Base-by-base conservation (phyloP, 1,284 basidiomycete species). In the Heterobasidion occidentale region DNA sequence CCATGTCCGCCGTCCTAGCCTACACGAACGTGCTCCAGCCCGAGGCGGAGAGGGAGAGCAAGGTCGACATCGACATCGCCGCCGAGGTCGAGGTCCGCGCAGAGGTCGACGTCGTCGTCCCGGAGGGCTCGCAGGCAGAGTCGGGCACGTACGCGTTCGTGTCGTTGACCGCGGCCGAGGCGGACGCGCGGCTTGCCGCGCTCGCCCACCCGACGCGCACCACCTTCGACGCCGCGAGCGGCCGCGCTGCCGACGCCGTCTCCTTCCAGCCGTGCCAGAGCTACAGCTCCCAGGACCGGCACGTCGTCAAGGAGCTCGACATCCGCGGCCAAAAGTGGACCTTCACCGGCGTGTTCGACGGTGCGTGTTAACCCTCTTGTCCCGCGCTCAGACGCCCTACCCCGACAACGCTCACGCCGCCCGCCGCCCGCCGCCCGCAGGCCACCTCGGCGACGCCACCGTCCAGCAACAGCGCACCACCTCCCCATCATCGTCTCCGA, bases 321-420 rank as follows among this genome's bases (percentile, higher is more conserved):
- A 69, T 88, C 51, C 71, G 74, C 54, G 83, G 81, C 7, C 74
- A 71, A 38, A 70, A 70, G 51, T 88, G 85, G 85, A 75, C 75
- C 9, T 76, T 88, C 60, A 81, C 81, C 0, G 83, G 81, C 45
- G 81, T 88, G 36, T 88, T 88, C 63, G 85, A 88, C 66, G 85
- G 85, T 86, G 59, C 49, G 59, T 56, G n/a, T 9, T 1, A 14
- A 27, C 19, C 51, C 17, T 17, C 11, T 47, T 5, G 3, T 27
- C 2, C 12, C 3, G 12, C 12, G 12, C 47, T 5, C 17, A 11
- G 35, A 51, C 20, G 27, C 19, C 11, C 6, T 48, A n/a, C n/a
- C n/a, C n/a, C n/a, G n/a, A n/a, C 46, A 3, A 11, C 19, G 12
- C 27, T 47, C 46, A 47, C n/a, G 46, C 2, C 2, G 46, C 46